Evolutionary conservation across 1,284 basidiomycete genomes (phyloP), one percentile per base, ranked within the genome.

Genomic region (Moesziomyces antarcticus): DNA sequence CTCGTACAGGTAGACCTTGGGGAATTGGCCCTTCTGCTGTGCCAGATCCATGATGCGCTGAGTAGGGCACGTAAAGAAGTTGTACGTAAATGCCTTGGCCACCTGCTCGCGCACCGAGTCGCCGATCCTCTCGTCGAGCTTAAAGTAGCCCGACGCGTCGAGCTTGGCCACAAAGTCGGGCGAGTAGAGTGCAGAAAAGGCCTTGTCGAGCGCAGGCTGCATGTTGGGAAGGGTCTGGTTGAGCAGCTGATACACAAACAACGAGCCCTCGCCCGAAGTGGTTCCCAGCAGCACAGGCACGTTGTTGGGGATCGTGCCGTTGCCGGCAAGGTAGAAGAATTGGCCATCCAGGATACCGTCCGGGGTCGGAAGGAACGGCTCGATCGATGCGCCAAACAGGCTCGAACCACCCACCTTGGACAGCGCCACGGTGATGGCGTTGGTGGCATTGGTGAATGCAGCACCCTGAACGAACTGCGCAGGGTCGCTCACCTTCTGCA

Each of bases 31-130:
- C 0, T 22, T 61, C 8, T 43, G 24, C n/a, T 51, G 53, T 1
- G 65, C 65, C 40, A 53, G 22, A 37, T 62, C 33, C 24, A 68
- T 37, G 14, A 73, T 67, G 16, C 61, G 49, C 37, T 73, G 64
- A 0, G 70, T 73, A 3, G 70, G 65, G 40, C 70, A 73, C 16
- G 65, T 73, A 56, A 73, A 73, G 40, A 62, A 68, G 57, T 68
- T 73, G 60, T 62, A 68, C 20, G 65, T 73, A 22, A 73, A 68
- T 0, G 60, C 65, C 14, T 57, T 46, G 14, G 60, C 35, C 1
- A 73, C 42, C 3, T 45, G 50, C 33, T 64, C 53, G 18, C 70
- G 56, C 3, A 73, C 71, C 13, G 57, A 56, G 37, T 73, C 71
- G 22, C 14, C 40, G 44, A 56, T 50, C 13, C 25, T 11, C 2